Conservation (phyloP, 306 rosid species). For the Sphenostylis stenocarpa region DNA sequence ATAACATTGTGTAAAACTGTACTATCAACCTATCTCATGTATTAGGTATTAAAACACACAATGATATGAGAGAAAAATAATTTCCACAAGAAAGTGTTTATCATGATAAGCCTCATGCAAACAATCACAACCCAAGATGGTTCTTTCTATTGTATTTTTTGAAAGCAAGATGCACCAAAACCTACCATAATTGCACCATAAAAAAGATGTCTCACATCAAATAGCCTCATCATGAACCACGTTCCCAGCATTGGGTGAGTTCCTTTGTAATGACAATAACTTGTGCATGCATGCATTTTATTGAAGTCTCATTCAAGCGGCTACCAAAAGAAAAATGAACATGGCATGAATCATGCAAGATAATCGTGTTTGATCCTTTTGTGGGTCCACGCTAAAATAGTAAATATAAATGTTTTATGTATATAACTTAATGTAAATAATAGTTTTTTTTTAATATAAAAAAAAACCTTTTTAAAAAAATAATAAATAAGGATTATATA, state of each 20-base stretch:
- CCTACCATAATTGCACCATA: neutral
- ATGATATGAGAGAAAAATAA: neutral
- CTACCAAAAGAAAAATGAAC: neutral
- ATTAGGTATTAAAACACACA: too few species aligned
- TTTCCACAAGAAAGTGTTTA: neutral
- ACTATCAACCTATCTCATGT: too few species aligned
- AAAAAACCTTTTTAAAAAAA: too few species aligned
- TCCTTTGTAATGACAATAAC: neutral
- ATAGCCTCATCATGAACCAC: neutral
- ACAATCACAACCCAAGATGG: neutral
- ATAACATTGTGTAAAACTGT: too few species aligned
- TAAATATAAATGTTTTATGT: too few species aligned
- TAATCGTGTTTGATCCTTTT: neutral
- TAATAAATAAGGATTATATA: too few species aligned
- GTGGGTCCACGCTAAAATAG: too few species aligned
- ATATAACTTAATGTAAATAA: too few species aligned
- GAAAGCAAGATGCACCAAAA: conserved; percentile 1
- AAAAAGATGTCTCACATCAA: conserved; percentile 6
- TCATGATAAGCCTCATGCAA: neutral
- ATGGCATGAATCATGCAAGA: neutral
- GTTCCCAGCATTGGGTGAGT: neutral
- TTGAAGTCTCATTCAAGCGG: neutral
- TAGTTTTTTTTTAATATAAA: too few species aligned
- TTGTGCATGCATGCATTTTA: neutral
- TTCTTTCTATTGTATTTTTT: neutral